Base-by-base conservation (phyloP, 108 stramenopile species). In the Epipyxis sp. region DNA sequence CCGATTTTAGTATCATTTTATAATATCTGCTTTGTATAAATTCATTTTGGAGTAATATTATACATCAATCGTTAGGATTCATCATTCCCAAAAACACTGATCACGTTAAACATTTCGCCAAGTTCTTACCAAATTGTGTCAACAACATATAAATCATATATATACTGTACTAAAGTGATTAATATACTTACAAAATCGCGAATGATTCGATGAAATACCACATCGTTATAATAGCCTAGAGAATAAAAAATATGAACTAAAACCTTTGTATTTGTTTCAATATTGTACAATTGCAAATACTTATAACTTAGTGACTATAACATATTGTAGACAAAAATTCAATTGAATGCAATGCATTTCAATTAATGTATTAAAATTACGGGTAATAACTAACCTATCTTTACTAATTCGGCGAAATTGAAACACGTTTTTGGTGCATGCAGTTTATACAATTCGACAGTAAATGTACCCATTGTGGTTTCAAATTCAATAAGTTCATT, bases 181-280 rank as follows among this genome's bases (percentile, higher is more conserved):
- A 29, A n/a, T 27, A 59, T 0, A 1, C 10, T 20, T 59, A 77
- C 37, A 10, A 76, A 69, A 65, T 54, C 34, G 42, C 30, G 65
- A 69, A 86, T 86, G 42, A 86, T 43, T 10, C 85, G 74, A 54
- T 86, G 85, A 29, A 86, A 86, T n/a, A 78, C 46, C 0, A 62
- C 44, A 27, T 59, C 80, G 37, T 86, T 42, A 79, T 86, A 86
- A 43, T 59, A 78, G 16, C 84, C 83, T 20, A n/a, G 20, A 57
- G 25, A 57, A n/a, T n/a, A n/a, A n/a, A n/a, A n/a, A n/a, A n/a
- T n/a, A n/a, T n/a, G n/a, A n/a, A n/a, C n/a, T n/a, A n/a, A n/a
- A n/a, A n/a, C n/a, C n/a, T n/a, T n/a, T n/a, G n/a, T n/a, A n/a
- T n/a, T n/a, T n/a, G n/a, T n/a, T n/a, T n/a, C n/a, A n/a, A n/a